Evolutionary conservation across 2,329 filamentous ascomycete species (phyloP).

Genomic region (Elsinoe fawcettii): DNA sequence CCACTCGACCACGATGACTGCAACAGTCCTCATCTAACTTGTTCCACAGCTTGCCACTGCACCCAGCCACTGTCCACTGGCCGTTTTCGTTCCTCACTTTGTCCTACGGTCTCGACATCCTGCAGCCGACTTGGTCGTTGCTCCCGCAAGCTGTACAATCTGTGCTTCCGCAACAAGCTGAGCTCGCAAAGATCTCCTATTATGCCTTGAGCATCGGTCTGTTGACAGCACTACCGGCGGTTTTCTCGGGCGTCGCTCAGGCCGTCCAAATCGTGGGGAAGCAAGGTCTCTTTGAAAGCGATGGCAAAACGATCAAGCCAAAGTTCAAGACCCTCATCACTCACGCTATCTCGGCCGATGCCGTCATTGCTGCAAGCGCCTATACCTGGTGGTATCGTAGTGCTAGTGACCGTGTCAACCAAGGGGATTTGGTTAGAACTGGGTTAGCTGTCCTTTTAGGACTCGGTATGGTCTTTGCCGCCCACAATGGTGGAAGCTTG

Average conservation of each 20-base stretch:
- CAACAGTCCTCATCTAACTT: conserved; percentile 3
- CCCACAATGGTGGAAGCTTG: conserved; percentile 37
- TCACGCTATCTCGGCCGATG: conserved; percentile 38
- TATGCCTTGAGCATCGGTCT: conserved; percentile 38
- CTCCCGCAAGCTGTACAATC: conserved; percentile 27
- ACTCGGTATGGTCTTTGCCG: conserved; percentile 32
- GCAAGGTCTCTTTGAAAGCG: conserved; percentile 35
- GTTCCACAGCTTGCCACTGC: conserved; percentile 33
- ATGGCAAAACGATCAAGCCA: conserved; percentile 30
- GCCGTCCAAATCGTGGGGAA: conserved; percentile 36
- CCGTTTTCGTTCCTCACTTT: conserved; percentile 40
- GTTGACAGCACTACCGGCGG: conserved; percentile 28
- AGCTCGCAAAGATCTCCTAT: conserved; percentile 37
- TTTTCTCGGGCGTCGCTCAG: conserved; percentile 30
- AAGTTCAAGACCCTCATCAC: conserved; percentile 36
- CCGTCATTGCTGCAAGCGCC: conserved; percentile 32
- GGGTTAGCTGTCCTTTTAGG: conserved; percentile 31
- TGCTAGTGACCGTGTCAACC: conserved; percentile 22
- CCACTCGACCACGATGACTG: background rate
- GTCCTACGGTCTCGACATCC: conserved; percentile 36
- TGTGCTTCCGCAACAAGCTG: conserved; percentile 27
- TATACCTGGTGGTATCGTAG: conserved; percentile 40
- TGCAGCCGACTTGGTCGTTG: conserved; percentile 30
- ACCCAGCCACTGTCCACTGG: conserved; percentile 37
- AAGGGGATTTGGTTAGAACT: conserved; percentile 30